These are phyloP conservation scores for Suhomyces kunorum DNA, from an alignment of 1,139 yeast genomes.

Conservation along the genomic window DNA sequence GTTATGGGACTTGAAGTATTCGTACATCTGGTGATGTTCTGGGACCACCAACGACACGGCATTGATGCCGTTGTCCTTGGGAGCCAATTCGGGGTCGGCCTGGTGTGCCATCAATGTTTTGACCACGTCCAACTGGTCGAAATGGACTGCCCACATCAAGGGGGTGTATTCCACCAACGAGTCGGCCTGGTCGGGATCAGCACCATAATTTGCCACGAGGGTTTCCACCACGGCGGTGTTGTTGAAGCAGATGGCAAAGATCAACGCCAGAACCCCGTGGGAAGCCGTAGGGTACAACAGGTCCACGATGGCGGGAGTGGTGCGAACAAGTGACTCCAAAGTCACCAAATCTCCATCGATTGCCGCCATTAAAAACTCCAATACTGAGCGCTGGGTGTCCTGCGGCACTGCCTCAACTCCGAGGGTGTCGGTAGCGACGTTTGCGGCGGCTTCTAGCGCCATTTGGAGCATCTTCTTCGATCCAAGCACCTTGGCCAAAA, in stretches of 20 bases:
- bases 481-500: slow-evolving; percentile 43
- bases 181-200: slow-evolving; percentile 44
- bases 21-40: slow-evolving; percentile 34
- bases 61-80: slow-evolving; percentile 32
- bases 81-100: slow-evolving; percentile 43
- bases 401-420: slow-evolving; percentile 13
- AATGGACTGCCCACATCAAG: slow-evolving; percentile 51
- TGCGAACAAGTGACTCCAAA: slow-evolving; percentile 37
- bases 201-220: slow-evolving; percentile 34
- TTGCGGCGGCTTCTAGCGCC: slow-evolving; percentile 9
- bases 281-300: slow-evolving; percentile 34
- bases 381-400: slow-evolving; percentile 21
- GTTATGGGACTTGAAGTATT: slow-evolving; percentile 43
- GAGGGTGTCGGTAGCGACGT: slow-evolving; percentile 3
- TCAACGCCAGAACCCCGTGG: slow-evolving; percentile 51
- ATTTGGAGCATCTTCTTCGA: slow-evolving; percentile 34
- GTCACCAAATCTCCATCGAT: slow-evolving; percentile 54
- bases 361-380: slow-evolving; percentile 35
- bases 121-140: slow-evolving; percentile 38
- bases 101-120: slow-evolving; percentile 39
- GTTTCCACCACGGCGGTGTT: slow-evolving; percentile 46
- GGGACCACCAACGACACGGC: slow-evolving; percentile 38
- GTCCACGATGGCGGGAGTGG: slow-evolving; percentile 35
- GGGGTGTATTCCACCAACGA: slow-evolving; percentile 41
- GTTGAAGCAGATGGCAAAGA: slow-evolving; percentile 55